Evolutionary conservation across 2,329 filamentous ascomycete genomes (phyloP).

Genomic region (Arachnopeziza araneosa): DNA sequence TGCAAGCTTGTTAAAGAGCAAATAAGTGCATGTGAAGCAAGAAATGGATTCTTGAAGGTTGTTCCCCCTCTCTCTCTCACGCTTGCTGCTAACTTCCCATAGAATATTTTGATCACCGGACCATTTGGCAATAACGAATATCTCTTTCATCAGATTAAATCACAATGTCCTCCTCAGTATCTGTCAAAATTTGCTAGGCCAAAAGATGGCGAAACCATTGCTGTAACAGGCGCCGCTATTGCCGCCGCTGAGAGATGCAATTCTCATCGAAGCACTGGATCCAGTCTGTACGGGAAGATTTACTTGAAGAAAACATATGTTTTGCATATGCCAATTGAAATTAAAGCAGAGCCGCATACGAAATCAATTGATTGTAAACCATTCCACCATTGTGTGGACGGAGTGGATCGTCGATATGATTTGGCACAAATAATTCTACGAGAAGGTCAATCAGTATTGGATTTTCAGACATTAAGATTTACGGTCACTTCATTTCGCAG

Average conservation of each 20-base stretch:
- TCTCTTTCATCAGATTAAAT: conserved; percentile 96
- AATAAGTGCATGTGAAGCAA: conserved; percentile 93
- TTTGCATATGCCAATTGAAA: not conserved
- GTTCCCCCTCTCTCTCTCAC: conserved; percentile 48
- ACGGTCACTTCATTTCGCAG: not conserved
- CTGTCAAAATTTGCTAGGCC: not conserved
- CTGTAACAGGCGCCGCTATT: not conserved
- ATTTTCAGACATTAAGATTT: not conserved
- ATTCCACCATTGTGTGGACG: not conserved
- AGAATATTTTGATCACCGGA: conserved; percentile 92
- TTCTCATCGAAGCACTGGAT: not conserved
- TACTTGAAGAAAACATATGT: not conserved
- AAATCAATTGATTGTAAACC: not conserved
- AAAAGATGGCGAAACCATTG: not conserved
- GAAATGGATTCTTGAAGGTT: conserved; percentile 42
- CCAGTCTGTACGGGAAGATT: not conserved
- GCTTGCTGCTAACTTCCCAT: conserved; percentile 30
- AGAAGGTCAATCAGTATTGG: not conserved
- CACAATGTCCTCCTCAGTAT: conserved; percentile 71
- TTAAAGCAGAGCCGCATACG: not conserved
- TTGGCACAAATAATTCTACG: not conserved
- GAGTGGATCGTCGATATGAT: not conserved
- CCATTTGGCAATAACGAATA: conserved; percentile 96
- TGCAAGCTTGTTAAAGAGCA: conserved; percentile 90
- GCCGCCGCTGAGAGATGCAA: not conserved